Base-by-base conservation (phyloP, 352 stramenopile species). In the Pythium graminicola region DNA sequence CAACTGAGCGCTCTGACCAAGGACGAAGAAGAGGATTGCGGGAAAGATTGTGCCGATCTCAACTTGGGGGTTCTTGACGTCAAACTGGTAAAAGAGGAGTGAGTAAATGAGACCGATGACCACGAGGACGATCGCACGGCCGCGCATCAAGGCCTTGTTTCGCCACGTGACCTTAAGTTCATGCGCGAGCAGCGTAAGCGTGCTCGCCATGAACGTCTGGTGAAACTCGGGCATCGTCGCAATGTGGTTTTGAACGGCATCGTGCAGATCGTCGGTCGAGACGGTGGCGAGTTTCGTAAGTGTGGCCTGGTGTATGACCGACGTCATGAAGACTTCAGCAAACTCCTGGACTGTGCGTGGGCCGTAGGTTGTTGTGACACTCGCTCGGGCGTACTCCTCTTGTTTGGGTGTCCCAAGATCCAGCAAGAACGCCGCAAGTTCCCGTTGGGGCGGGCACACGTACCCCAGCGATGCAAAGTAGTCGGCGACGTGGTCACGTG, bases 341-440 rank as follows among this genome's bases (percentile, higher is more conserved):
- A 81, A 86, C 24, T 85, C 72, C 23, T 63, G 66, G 11, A 64
- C 54, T 20, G 54, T 24, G 19, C 62, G 64, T 29, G 70, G 65
- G 17, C 69, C 44, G 13, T 14, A 46, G 24, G 23, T 20, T 48
- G 43, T n/a, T 17, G 28, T 32, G 57, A 31, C 17, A 54, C 40
- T n/a, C 20, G 41, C 0, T 23, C 47, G 7, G 33, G 46, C 41
- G 54, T 77, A 77, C 53, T 70, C 60, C 14, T 56, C 17, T 29
- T 80, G 70, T 39, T 78, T 66, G 1, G 50, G 24, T n/a, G 73
- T 81, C 4, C 66, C 68, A 4, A 84, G 47, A 44, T 79, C 81
- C 46, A 91, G 73, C 50, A 98, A 64, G 65, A 96, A 98, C 63
- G 98, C 93, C 22, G 88, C 90, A 13, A 90, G 57, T 58, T 97